These are phyloP conservation scores for Talaromyces sp. DNA, from an alignment of 2,329 filamentous ascomycete genomes.

Conservation along the genomic window DNA sequence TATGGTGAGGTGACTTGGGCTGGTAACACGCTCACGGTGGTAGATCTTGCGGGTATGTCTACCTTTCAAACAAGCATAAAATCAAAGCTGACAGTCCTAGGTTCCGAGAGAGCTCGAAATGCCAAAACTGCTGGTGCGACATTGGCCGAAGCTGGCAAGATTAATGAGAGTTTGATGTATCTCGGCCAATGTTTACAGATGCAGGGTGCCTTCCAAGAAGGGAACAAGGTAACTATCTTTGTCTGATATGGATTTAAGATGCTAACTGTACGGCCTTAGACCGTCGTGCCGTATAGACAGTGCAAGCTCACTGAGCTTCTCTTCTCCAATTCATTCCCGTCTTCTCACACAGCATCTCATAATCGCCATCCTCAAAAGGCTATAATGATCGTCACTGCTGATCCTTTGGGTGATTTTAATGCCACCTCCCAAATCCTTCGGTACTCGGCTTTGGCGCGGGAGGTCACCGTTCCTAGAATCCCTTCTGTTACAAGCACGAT, in stretches of 20 bases:
- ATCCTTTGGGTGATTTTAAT: constrained; percentile 90
- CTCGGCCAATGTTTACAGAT: constrained; percentile 94
- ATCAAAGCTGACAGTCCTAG: constrained; percentile 23
- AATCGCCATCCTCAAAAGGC: constrained; percentile 73
- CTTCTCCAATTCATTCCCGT: constrained; percentile 83
- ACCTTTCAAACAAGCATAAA: background rate
- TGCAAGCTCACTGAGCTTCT: constrained; percentile 81
- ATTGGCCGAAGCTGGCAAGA: constrained; percentile 92
- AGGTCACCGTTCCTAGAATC: constrained; percentile 85
- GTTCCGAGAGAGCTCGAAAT: constrained; percentile 83
- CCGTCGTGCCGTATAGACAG: constrained; percentile 73
- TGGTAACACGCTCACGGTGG: constrained; percentile 75
- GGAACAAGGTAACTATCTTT: constrained; percentile 58
- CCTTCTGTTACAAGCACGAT: constrained; percentile 77
- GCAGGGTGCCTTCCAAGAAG: constrained; percentile 73
- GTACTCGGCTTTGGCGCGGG: constrained; percentile 86
- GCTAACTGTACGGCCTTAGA: constrained; percentile 37
- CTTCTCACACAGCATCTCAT: constrained; percentile 43
- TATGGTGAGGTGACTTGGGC: constrained; percentile 60
- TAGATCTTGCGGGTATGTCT: constrained; percentile 71
- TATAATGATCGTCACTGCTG: constrained; percentile 94
- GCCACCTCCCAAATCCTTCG: constrained; percentile 93
- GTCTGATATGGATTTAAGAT: constrained; percentile 14
- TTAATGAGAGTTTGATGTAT: constrained; percentile 98
- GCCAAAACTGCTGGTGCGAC: constrained; percentile 92